Base-by-base conservation (phyloP, 495 filamentous ascomycete genomes). In the Trichoderma orchidacearum region DNA sequence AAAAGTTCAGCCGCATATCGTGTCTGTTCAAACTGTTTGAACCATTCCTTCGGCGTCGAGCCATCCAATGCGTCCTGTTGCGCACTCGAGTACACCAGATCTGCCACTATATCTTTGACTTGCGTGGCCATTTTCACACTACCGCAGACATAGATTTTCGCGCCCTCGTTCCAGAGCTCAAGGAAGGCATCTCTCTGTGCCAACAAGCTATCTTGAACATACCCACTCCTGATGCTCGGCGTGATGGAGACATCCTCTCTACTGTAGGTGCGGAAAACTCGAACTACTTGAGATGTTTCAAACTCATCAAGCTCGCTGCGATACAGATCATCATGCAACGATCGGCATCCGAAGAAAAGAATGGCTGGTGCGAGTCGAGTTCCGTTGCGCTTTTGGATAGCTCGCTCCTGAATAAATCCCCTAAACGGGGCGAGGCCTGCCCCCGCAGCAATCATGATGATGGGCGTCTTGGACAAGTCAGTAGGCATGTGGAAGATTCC, bases 1-100 rank as follows among this genome's bases (percentile, higher is more conserved):
- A 87, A 88, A 36, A 86, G 80, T 70, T 87, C 84, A n/a, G 76
- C 82, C 25, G 81, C 82, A 74, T 81, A 87, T 58, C 85, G 64
- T 63, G 78, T 75, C 60, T 84, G 79, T 65, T 75, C 70, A 55
- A 86, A 58, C 9, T 65, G 64, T 56, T 81, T 73, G 66, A 84
- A 85, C 79, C 74, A 80, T 62, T 74, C 68, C 62, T 73, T 64
- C 60, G 66, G 63, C 25, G 70, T 69, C 51, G 63, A 64, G 29
- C 65, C 70, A 35, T 68, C 69, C 17, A 60, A 59, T 12, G 68
- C 60, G 18, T 74, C 71, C 17, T 64, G 62, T 13, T 58, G 64
- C 25, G 66, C 59, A 12, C 57, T 56, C 34, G 64, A 76, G 58
- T 71, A 59, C 18, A 75, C 76, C 18, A 81, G 70, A 53, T 71